These are phyloP conservation scores for Metschnikowia corniflorae DNA, from an alignment of 805 yeast species.

Conservation along the genomic window DNA sequence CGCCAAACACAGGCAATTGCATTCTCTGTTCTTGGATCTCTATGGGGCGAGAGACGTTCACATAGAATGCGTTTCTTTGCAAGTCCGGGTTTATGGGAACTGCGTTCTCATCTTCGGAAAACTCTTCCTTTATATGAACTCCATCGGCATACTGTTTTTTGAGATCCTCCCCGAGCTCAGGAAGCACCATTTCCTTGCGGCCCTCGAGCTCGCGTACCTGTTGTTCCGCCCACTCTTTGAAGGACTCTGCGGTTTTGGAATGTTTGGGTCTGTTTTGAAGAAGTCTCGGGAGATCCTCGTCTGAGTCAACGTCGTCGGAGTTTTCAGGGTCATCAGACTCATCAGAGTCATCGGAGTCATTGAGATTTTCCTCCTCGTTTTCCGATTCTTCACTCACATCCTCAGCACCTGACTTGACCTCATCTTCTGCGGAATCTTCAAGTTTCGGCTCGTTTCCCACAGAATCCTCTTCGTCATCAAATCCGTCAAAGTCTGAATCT, in stretches of 20 bases:
- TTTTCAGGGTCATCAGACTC: constrained; percentile 31
- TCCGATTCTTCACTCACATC: constrained; percentile 8
- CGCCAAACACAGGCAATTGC: constrained; percentile 82
- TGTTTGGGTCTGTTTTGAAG: constrained; percentile 43
- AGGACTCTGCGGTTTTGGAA: constrained; percentile 47
- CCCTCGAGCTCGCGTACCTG: constrained; percentile 66
- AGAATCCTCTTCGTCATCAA: constrained; percentile 5
- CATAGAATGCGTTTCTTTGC: constrained; percentile 61
- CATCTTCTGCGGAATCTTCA: not conserved
- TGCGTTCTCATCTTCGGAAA: constrained; percentile 54
- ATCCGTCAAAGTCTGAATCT: constrained; percentile 15
- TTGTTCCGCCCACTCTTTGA: constrained; percentile 85
- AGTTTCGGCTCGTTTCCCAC: not conserved
- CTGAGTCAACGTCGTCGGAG: constrained; percentile 25
- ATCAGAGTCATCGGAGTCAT: constrained; percentile 28
- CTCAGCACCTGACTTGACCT: not conserved
- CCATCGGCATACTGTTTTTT: constrained; percentile 58
- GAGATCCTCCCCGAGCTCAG: constrained; percentile 46
- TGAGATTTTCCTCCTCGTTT: constrained; percentile 23
- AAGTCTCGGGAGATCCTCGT: constrained; percentile 31
- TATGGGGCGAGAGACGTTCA: constrained; percentile 60
- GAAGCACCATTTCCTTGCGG: constrained; percentile 39
- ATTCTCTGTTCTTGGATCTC: constrained; percentile 66
- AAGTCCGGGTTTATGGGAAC: constrained; percentile 54
- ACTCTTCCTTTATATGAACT: constrained; percentile 48